These are phyloP conservation scores for Cicer pinnatifidum DNA, from an alignment of 306 rosid genomes.

Conservation along the genomic window DNA sequence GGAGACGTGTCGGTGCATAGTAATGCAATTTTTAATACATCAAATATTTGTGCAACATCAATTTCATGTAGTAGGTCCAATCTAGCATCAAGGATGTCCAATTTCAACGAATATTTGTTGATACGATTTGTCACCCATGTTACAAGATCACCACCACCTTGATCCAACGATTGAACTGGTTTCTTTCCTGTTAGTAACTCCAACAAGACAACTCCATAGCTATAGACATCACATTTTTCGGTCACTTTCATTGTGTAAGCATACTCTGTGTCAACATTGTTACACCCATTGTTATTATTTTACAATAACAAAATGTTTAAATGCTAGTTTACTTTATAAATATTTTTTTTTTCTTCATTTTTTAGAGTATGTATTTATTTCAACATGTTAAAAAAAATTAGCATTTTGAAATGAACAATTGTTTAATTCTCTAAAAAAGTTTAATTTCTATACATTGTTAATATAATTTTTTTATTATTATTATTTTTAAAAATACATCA, in stretches of 20 bases:
- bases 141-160: slow-evolving; percentile 81
- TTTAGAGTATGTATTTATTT: too few relatives aligned
- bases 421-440: too few relatives aligned
- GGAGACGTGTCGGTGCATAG: slow-evolving; percentile 63
- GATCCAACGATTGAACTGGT: slow-evolving; percentile 66
- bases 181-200: slow-evolving; percentile 77
- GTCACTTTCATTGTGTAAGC: slow-evolving; percentile 80
- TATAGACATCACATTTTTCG: slow-evolving; percentile 78
- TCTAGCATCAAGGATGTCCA: slow-evolving; percentile 62
- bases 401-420: too few relatives aligned
- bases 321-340: too few relatives aligned
- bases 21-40: slow-evolving; percentile 66
- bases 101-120: slow-evolving; percentile 56
- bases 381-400: too few relatives aligned
- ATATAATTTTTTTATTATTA: too few relatives aligned
- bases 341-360: too few relatives aligned
- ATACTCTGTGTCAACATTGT: slow-evolving; percentile 56
- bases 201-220: slow-evolving; percentile 74
- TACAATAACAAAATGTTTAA: not conserved
- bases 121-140: slow-evolving; percentile 62
- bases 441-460: too few relatives aligned
- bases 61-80: slow-evolving; percentile 59
- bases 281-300: not conserved
- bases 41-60: slow-evolving; percentile 55
- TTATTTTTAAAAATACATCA: too few relatives aligned